Conservation (phyloP, 306 rosid genomes). For the Trifolium dubium region DNA sequence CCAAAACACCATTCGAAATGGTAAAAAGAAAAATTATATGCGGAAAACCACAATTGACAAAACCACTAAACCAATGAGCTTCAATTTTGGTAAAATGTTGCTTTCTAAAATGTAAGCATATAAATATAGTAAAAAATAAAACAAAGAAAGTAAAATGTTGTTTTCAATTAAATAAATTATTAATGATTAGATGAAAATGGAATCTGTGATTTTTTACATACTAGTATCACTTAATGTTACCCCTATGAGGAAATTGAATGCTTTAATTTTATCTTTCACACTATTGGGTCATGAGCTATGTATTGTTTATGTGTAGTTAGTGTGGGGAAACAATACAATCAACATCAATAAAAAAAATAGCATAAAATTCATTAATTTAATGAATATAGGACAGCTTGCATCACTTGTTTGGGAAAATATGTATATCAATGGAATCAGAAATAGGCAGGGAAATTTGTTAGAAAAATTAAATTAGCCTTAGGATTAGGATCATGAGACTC, state of each 20-base stretch:
- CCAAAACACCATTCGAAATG: slow-evolving; percentile 20
- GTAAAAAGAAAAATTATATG: slow-evolving; percentile 35
- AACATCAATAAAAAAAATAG: slow-evolving; percentile 28
- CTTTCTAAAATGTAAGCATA: slow-evolving; percentile 28
- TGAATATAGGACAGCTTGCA: slow-evolving; percentile 36
- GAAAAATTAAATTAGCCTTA: background rate
- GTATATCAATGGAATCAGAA: slow-evolving; percentile 32
- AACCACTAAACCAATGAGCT: slow-evolving; percentile 30
- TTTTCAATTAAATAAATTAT: slow-evolving; percentile 41
- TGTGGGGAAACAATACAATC: slow-evolving; percentile 29
- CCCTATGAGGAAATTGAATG: slow-evolving; percentile 36
- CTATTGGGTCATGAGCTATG: slow-evolving; percentile 20
- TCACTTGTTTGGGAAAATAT: slow-evolving; percentile 33
- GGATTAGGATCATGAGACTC: slow-evolving; percentile 25
- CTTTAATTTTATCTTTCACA: slow-evolving; percentile 9
- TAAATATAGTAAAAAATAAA: background rate
- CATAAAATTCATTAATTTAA: slow-evolving; percentile 34
- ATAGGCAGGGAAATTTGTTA: background rate
- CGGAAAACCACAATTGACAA: slow-evolving; percentile 44
- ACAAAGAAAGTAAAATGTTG: slow-evolving; percentile 32
- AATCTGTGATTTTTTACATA: background rate
- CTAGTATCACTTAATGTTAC: slow-evolving; percentile 9
- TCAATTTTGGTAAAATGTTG: slow-evolving; percentile 43
- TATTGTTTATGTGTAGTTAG: slow-evolving; percentile 29
- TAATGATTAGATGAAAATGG: slow-evolving; percentile 23